These are phyloP conservation scores for Arabidopsis arenosa DNA, from an alignment of 345 rosid genomes.

Conservation along the genomic window DNA sequence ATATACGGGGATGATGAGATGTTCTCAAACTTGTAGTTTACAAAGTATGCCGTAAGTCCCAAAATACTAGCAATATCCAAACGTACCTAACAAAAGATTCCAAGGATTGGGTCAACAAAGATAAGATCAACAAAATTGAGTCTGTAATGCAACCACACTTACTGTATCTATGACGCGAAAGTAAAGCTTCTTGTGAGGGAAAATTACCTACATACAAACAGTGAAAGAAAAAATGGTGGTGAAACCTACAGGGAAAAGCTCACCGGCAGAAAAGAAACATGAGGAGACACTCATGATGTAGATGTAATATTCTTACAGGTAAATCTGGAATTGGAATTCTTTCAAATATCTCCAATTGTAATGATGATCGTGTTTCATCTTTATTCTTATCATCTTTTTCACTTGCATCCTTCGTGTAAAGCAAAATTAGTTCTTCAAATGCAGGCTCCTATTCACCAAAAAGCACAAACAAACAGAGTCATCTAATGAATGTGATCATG, in stretches of 20 bases:
- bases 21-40: slow-evolving; percentile 94
- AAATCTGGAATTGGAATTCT: slow-evolving; percentile 95
- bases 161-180: slow-evolving; percentile 97
- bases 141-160: slow-evolving; percentile 42
- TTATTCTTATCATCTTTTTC: slow-evolving; percentile 50
- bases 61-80: slow-evolving; percentile 78
- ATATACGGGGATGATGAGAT: slow-evolving; percentile 85
- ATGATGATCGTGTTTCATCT: slow-evolving; percentile 63
- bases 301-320: slow-evolving; percentile 59
- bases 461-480: slow-evolving; percentile 36
- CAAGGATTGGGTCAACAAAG: slow-evolving; percentile 25
- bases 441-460: slow-evolving; percentile 83
- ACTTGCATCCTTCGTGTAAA: slow-evolving; percentile 62
- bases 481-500: slow-evolving; percentile 17
- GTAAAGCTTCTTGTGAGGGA: slow-evolving; percentile 94
- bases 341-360: slow-evolving; percentile 84
- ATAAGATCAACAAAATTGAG: background rate
- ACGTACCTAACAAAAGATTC: slow-evolving; percentile 70
- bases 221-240: slow-evolving; percentile 27
- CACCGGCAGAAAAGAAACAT: slow-evolving; percentile 12
- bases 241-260: slow-evolving; percentile 32
- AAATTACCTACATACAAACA: slow-evolving; percentile 68
- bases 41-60: slow-evolving; percentile 89
- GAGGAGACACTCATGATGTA: slow-evolving; percentile 9
- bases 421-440: slow-evolving; percentile 83